Base-by-base conservation (phyloP, 331 rosid genomes). In the Malus hybrid region DNA sequence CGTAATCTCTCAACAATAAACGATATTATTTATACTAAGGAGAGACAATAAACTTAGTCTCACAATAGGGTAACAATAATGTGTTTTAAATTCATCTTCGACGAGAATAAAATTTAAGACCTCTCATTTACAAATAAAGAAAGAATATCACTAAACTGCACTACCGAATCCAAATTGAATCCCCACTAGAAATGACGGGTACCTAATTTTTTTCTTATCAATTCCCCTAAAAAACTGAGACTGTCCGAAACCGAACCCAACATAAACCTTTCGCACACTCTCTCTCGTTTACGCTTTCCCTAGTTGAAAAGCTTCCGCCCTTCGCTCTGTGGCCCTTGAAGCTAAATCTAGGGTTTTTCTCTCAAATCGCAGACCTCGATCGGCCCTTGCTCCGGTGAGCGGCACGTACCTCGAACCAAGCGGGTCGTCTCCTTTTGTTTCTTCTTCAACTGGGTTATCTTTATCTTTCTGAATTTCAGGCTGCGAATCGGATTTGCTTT, bases 21-120 rank as follows among this genome's bases (percentile, higher is more conserved):
- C 13, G 1, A 10, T 39, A 10, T 39, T 10, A 39, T 42, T 1
- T 39, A 10, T 0, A 42, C 0, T 42, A 42, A 42, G 1, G 1
- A 0, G 0, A n/a, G 11, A 10, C 0, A 0, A 1, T 39, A 0
- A 39, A 10, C 13, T 42, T 42, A 42, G 13, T 0, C 5, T 42
- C 13, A 42, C 0, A 42, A 42, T 42, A 1, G 0, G 1, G 0
- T 42, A 10, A 3, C 1, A 10, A 42, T 42, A 42, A 42, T 10
- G 13, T 42, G 0, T 0, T 39, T 39, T 0, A 39, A 39, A 39
- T 39, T 10, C 13, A 0, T 0, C 0, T 39, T 39, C 1, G 0
- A 39, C 0, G 1, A 39, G 0, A 39, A 39, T 39, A 0, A 10
- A 31, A 31, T 0, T 31, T 31, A 31, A 31, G 3, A 0, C 1